Evolutionary conservation across 1,284 basidiomycete species (phyloP).

Genomic region (Papiliotrema flavescens): DNA sequence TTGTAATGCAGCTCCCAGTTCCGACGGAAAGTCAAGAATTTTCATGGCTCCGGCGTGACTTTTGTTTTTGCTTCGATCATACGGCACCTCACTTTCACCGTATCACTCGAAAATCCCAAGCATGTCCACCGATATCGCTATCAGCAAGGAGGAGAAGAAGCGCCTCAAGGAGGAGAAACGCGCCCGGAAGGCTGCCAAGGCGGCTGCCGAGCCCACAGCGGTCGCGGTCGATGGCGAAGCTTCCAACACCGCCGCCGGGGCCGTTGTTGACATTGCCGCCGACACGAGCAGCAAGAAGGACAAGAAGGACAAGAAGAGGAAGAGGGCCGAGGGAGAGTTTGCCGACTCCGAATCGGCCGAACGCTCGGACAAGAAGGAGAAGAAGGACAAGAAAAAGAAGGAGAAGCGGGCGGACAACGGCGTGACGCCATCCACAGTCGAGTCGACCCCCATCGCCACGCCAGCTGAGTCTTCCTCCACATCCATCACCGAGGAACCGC

Average conservation of each 20-base stretch:
- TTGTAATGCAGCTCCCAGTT: too few species aligned
- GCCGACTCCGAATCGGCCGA: neutral
- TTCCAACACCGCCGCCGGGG: conserved; percentile 9
- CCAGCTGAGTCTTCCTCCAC: conserved; percentile 6
- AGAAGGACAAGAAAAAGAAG: conserved; percentile 19
- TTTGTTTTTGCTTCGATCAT: too few species aligned
- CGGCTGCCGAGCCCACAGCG: conserved; percentile 21
- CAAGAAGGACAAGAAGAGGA: conserved; percentile 14
- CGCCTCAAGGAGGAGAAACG: conserved; percentile 34
- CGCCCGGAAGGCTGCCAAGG: conserved; percentile 31
- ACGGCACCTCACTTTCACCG: too few species aligned
- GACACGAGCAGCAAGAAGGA: conserved; percentile 28
- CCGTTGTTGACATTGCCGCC: conserved; percentile 7
- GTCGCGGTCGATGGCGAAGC: conserved; percentile 3
- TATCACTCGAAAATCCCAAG: too few species aligned
- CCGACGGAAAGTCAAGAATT: too few species aligned
- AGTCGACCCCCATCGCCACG: conserved; percentile 19
- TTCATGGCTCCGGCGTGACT: too few species aligned
- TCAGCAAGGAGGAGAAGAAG: conserved; percentile 40
- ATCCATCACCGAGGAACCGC: conserved; percentile 21
- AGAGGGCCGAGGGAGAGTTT: conserved; percentile 29
- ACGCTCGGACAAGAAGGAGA: conserved; percentile 8
- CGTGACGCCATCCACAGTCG: conserved; percentile 19
- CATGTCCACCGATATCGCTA: conserved; percentile 37
- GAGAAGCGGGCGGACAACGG: conserved; percentile 8